These are phyloP conservation scores for Xylariaceae sp. DNA, from an alignment of 2,329 filamentous ascomycete species.

Conservation along the genomic window DNA sequence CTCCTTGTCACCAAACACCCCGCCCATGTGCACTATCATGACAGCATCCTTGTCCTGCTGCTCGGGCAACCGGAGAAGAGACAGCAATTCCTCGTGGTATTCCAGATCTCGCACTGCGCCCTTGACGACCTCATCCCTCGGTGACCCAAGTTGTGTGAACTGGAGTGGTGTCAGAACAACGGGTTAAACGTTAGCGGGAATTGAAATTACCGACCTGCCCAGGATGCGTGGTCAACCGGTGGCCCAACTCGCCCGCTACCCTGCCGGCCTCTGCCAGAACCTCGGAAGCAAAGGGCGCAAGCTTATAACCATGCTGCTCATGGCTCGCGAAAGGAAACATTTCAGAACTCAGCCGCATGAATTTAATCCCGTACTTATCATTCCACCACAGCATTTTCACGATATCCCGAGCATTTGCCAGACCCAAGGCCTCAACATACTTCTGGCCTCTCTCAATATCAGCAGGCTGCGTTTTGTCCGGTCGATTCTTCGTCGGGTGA, in stretches of 20 bases:
- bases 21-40: conserved; percentile 93
- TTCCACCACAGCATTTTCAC: conserved; percentile 88
- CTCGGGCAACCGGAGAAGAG: conserved; percentile 66
- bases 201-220: conserved; percentile 51
- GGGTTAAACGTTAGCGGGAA: too few species aligned
- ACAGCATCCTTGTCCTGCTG: conserved; percentile 81
- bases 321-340: conserved; percentile 98
- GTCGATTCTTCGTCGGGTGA: conserved; percentile 79
- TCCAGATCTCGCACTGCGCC: conserved; percentile 75
- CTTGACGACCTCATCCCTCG: conserved; percentile 67
- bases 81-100: conserved; percentile 82
- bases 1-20: conserved; percentile 78
- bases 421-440: conserved; percentile 70
- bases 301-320: conserved; percentile 74
- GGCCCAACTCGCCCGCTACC: conserved; percentile 70
- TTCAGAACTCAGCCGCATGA: conserved; percentile 86
- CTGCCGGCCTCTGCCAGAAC: conserved; percentile 69
- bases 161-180: conserved; percentile 31
- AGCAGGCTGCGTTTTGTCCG: conserved; percentile 65
- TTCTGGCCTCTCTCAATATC: conserved; percentile 60
- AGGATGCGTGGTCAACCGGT: conserved; percentile 84
- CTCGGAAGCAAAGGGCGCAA: conserved; percentile 77
- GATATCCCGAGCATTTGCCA: conserved; percentile 79
- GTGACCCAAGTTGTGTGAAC: conserved; percentile 87
- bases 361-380: conserved; percentile 83